Evolutionary conservation across 139 green algal species (phyloP).

Genomic region (Limnomonas spitsbergensis): DNA sequence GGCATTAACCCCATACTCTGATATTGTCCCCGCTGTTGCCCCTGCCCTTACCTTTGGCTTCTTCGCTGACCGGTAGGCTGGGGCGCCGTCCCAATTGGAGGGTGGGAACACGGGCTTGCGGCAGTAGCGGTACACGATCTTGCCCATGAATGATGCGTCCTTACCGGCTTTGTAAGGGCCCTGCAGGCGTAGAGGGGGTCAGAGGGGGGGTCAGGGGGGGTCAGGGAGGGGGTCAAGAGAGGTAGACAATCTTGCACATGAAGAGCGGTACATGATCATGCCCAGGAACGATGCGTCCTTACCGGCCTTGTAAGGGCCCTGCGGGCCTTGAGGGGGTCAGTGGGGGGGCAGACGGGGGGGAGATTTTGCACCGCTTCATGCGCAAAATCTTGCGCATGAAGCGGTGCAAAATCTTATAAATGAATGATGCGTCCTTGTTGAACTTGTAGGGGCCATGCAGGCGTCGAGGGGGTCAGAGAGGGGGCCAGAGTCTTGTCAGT

Average conservation of each 20-base stretch:
- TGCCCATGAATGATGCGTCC: constrained; percentile 54
- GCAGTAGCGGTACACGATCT: constrained; percentile 72
- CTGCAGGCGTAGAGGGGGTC: constrained; percentile 19
- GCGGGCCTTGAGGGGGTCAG: background rate
- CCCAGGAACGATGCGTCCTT: constrained; percentile 47
- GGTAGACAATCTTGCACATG: too few species aligned
- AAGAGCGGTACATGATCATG: constrained; percentile 70
- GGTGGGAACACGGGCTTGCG: constrained; percentile 66
- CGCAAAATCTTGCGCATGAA: too few species aligned
- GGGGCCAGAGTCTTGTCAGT: too few species aligned
- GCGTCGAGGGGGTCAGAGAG: too few species aligned
- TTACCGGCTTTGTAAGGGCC: constrained; percentile 37
- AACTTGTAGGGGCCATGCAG: constrained; percentile 46
- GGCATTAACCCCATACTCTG: too few species aligned
- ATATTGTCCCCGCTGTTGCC: too few species aligned
- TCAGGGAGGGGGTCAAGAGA: too few species aligned
- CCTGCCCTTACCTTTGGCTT: constrained; percentile 68
- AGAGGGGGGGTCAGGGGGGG: too few species aligned
- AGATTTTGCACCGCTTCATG: too few species aligned
- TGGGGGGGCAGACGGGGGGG: too few species aligned
- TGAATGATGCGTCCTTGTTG: constrained; percentile 37
- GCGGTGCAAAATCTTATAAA: constrained; percentile 67
- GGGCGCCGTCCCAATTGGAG: constrained; percentile 57
- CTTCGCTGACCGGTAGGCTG: constrained; percentile 52
- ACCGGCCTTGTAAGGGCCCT: constrained; percentile 44